phyloP scores from a whole-genome alignment of 495 filamentous ascomycete species.

The Penicillium crystallinum region DNA sequence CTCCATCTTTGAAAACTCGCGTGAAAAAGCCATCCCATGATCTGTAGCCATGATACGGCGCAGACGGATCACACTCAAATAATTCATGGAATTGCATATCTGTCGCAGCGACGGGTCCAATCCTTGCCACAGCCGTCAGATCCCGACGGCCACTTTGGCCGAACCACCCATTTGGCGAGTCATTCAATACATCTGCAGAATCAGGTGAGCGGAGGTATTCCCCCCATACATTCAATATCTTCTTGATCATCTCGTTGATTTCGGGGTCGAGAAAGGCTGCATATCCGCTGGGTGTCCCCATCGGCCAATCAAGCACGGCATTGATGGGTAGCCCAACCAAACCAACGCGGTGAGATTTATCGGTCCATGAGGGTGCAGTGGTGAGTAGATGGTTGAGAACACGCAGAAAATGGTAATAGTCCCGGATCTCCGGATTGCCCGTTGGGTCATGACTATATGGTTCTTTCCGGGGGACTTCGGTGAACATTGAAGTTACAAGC shows the following conservation, averaged over 20 bases:
- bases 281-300: slow-evolving; percentile 63
- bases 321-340: slow-evolving; percentile 65
- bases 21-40: slow-evolving; percentile 81
- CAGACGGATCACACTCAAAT: slow-evolving; percentile 22
- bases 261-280: slow-evolving; percentile 61
- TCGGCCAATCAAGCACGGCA: slow-evolving; percentile 67
- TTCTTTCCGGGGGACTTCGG: slow-evolving; percentile 52
- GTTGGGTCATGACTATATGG: slow-evolving; percentile 58
- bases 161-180: slow-evolving; percentile 56
- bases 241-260: slow-evolving; percentile 64
- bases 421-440: slow-evolving; percentile 53
- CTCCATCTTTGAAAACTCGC: slow-evolving; percentile 46
- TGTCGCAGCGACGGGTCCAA: slow-evolving; percentile 38
- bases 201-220: slow-evolving; percentile 51
- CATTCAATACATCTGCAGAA: slow-evolving; percentile 53
- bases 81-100: slow-evolving; percentile 54
- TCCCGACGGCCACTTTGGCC: slow-evolving; percentile 32
- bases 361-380: slow-evolving; percentile 57
- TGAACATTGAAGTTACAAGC: slow-evolving; percentile 53
- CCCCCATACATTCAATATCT: slow-evolving; percentile 64
- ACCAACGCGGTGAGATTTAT: slow-evolving; percentile 45
- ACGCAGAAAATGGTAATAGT: slow-evolving; percentile 59
- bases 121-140: slow-evolving; percentile 40
- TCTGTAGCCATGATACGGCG: slow-evolving; percentile 48
- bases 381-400: slow-evolving; percentile 61